Percentiles rank a stretch among this genome's conserved stretches.
phyloP scores from a whole-genome alignment of 495 filamentous ascomycete genomes.

The Neurospora sublineolata region DNA sequence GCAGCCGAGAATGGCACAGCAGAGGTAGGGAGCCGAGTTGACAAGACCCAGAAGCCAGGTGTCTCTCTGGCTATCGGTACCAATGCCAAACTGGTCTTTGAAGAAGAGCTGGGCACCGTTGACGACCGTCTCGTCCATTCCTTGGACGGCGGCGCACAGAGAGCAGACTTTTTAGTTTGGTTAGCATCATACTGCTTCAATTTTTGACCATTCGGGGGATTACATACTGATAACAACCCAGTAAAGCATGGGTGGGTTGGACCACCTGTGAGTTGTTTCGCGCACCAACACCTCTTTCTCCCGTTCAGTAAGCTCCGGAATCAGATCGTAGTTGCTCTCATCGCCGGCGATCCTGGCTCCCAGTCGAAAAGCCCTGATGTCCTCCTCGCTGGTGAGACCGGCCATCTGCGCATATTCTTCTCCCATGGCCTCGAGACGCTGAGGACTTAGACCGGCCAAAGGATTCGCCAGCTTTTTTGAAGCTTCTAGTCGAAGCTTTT shows the following conservation, averaged over 20 bases:
- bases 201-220: constrained; percentile 38
- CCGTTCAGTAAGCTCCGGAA: constrained; percentile 42
- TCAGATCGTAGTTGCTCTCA: constrained; percentile 35
- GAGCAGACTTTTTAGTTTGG: constrained; percentile 14
- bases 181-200: not conserved
- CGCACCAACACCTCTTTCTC: constrained; percentile 48
- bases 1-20: constrained; percentile 66
- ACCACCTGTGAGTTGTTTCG: constrained; percentile 61
- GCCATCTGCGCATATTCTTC: constrained; percentile 54
- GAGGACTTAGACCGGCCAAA: constrained; percentile 48
- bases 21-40: constrained; percentile 59
- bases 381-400: constrained; percentile 49
- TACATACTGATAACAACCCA: constrained; percentile 50
- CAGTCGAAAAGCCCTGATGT: constrained; percentile 57
- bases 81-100: constrained; percentile 55
- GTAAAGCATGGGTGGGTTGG: constrained; percentile 54
- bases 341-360: constrained; percentile 53
- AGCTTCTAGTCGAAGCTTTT: constrained; percentile 14
- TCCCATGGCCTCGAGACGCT: constrained; percentile 50
- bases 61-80: constrained; percentile 24
- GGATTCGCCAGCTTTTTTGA: constrained; percentile 52
- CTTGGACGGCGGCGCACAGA: constrained; percentile 46
- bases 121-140: constrained; percentile 68
- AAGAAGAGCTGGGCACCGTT: constrained; percentile 69
- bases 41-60: constrained; percentile 61